phyloP scores from a whole-genome alignment of 2,329 filamentous ascomycete species.

The Colletotrichum lupini region DNA sequence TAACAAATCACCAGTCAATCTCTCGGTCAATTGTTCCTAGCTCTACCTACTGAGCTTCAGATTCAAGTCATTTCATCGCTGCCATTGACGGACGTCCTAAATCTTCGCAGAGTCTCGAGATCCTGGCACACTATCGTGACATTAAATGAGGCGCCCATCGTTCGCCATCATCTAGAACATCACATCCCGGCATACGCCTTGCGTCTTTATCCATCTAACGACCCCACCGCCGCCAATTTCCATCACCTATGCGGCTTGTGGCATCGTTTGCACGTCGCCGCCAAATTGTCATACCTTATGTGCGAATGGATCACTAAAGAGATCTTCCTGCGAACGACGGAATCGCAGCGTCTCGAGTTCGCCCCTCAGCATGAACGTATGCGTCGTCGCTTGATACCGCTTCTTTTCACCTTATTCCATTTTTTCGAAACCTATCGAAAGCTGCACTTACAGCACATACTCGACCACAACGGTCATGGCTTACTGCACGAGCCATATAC shows the following conservation, averaged over 20 bases:
- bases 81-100: slow-evolving; percentile 70
- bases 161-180: slow-evolving; percentile 69
- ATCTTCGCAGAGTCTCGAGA: slow-evolving; percentile 67
- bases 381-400: slow-evolving; percentile 71
- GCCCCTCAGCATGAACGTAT: slow-evolving; percentile 71
- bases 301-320: slow-evolving; percentile 74
- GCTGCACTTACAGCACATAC: slow-evolving; percentile 67
- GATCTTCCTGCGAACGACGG: slow-evolving; percentile 69
- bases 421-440: slow-evolving; percentile 75
- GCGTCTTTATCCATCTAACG: slow-evolving; percentile 67
- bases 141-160: slow-evolving; percentile 69
- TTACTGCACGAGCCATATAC: slow-evolving; percentile 66
- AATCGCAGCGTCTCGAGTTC: slow-evolving; percentile 66
- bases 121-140: slow-evolving; percentile 70
- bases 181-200: slow-evolving; percentile 70
- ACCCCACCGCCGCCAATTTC: slow-evolving; percentile 61
- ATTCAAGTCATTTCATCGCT: slow-evolving; percentile 70
- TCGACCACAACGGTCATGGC: slow-evolving; percentile 62
- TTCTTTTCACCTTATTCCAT: slow-evolving; percentile 74
- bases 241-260: slow-evolving; percentile 73
- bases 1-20: slow-evolving; percentile 50
- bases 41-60: slow-evolving; percentile 70
- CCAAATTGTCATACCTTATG: slow-evolving; percentile 71
- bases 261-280: slow-evolving; percentile 73
- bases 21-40: slow-evolving; percentile 68